Base-by-base conservation (phyloP, 2,329 filamentous ascomycete genomes). In the Cladosporium sp. region DNA sequence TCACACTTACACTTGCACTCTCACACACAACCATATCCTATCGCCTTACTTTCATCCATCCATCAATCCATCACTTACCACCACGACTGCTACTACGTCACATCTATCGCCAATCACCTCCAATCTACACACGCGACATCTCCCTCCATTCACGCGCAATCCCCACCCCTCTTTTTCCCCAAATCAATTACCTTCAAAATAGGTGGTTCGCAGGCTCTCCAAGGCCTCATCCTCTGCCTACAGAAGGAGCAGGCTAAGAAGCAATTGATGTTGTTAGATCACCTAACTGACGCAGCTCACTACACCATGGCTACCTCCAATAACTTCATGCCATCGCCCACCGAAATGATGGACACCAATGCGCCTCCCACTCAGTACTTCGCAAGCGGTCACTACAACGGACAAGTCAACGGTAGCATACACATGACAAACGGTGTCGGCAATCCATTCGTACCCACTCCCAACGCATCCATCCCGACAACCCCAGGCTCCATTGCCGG, bases 401-500 rank as follows among this genome's bases (percentile, higher is more conserved):
- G 51, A 12, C 53, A 53, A 50, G 25, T 38, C 38, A 54, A 50
- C 43, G 45, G 51, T 50, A 60, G 56, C 35, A 27, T 27, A 4
- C 22, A 27, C 22, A 27, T 27, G 22, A 27, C 22, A 4, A 35
- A 15, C 15, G 54, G 57, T 43, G 51, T 55, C 47, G 55, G 48
- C 29, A 60, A 60, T 43, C 36, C 60, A 27, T 57, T 57, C 46
- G 52, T 49, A 29, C 52, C 56, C 32, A 57, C 56, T 43, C 51
- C 43, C 51, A 53, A 49, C 38, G 49, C 52, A 36, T 52, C 56
- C 38, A 55, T 56, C 38, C 56, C 53, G 18, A 55, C 57, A 16
- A 62, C 62, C 19, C 55, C 61, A 40, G 54, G 56, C 40, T 63
- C 64, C 19, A 62, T 72, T 55, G 79, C 80, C 58, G 84, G 86